Evolutionary conservation across 106 monocot species (phyloP), one percentile per base, ranked within the genome.

Genomic region (Dendrobium chrysotoxum): DNA sequence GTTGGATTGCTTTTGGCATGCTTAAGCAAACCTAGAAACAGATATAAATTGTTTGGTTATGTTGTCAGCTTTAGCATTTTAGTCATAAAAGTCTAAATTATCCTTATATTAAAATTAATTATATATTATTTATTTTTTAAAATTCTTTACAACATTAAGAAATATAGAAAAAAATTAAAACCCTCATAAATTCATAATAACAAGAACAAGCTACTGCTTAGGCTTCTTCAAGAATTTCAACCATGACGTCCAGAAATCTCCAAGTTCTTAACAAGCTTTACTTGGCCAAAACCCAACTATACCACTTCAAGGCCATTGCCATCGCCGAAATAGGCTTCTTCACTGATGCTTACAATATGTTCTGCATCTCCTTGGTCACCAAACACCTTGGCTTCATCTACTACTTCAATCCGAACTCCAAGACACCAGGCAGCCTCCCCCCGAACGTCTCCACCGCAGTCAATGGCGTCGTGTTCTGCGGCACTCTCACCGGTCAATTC

Each of bases 321-420:
- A 84, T 96, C 76, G 89, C 95, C 77, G 95, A 93, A 38, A 93
- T 93, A 91, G 95, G 95, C 30, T 96, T 96, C 88, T 96, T 96
- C 88, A 96, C 95, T 40, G 95, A 96, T 81, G 95, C 95, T 47
- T 96, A 96, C 85, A 91, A 96, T 81, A 91, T 96, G 76, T 96
- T 96, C 86, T 93, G 86, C 85, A 93, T 96, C 83, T 89, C 95
- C 44, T 86, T 96, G 57, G 89, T 96, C 79, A 89, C 95, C 70
- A 96, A 96, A 80, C 91, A 93, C 45, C 91, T 96, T 40, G 95
- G 95, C 28, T 91, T 92, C 72, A 81, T 87, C 70, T 87, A 87
- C 74, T 87, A 87, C 81, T 82, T 75, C 75, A 18, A 73, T 28
- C 79, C 84, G 0, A 46, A 8, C 0, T 79, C 81, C 75, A 21